phyloP scores from a whole-genome alignment of 2,329 filamentous ascomycete species.

The Phaeosphaeriaceae sp. region DNA sequence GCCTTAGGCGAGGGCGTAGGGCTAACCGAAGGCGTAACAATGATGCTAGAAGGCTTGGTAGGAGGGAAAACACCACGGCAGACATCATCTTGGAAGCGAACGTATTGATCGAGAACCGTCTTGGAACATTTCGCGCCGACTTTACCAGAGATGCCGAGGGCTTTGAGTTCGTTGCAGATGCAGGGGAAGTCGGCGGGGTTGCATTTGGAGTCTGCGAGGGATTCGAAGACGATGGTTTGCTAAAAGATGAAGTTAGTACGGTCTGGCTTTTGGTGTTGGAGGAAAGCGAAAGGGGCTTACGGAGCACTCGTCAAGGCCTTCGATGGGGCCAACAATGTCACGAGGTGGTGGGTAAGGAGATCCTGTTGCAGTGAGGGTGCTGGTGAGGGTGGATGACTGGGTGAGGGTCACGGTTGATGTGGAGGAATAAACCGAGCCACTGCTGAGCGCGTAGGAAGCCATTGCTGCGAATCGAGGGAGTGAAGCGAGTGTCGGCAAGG shows the following conservation, averaged over 20 bases:
- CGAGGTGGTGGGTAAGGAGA: not conserved
- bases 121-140: slow-evolving; percentile 1
- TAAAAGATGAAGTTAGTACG: not conserved
- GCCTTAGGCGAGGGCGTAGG: not conserved
- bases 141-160: slow-evolving; percentile 8
- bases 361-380: slow-evolving; percentile 11
- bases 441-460: not conserved
- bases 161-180: slow-evolving; percentile 28
- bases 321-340: slow-evolving; percentile 17
- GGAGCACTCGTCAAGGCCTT: slow-evolving; percentile 23
- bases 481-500: not conserved
- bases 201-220: slow-evolving; percentile 24
- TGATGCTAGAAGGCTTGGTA: not conserved
- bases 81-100: not conserved
- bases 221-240: slow-evolving; percentile 29
- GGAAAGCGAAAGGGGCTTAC: slow-evolving; percentile 1
- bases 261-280: not conserved
- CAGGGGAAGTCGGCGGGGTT: slow-evolving; percentile 26
- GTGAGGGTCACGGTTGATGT: not conserved
- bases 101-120: not conserved
- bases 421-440: not conserved
- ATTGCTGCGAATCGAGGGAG: not conserved
- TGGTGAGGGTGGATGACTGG: not conserved
- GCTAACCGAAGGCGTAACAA: not conserved
- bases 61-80: not conserved